phyloP scores from a whole-genome alignment of 352 stramenopile genomes.

The Pythium dissimile region DNA sequence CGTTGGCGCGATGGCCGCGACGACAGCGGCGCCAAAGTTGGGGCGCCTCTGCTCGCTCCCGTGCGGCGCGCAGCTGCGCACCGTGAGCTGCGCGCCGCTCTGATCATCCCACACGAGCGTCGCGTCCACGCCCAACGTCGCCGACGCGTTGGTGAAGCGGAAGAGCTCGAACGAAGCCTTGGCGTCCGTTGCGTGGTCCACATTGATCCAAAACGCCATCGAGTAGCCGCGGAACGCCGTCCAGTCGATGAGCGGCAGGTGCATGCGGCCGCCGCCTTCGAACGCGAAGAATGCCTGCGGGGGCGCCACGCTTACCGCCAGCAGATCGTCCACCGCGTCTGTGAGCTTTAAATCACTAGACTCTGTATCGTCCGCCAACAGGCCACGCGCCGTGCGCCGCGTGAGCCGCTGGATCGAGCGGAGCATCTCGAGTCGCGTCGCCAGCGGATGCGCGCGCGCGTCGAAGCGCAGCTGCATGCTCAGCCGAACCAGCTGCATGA shows the following conservation, averaged over 20 bases:
- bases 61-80: conserved; percentile 52
- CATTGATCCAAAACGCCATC: conserved; percentile 69
- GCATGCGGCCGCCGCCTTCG: conserved; percentile 55
- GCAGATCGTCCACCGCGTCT: conserved; percentile 6
- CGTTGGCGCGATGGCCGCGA: conserved; percentile 24
- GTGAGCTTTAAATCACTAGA: neutral
- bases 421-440: conserved; percentile 8
- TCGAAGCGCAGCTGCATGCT: conserved; percentile 25
- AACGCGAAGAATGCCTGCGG: conserved; percentile 70
- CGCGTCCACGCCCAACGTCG: conserved; percentile 67
- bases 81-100: conserved; percentile 33
- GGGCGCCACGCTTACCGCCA: conserved; percentile 29
- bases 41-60: conserved; percentile 27
- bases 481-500: conserved; percentile 19
- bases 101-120: conserved; percentile 46
- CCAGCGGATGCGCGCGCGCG: neutral
- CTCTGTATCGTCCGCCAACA: conserved; percentile 3
- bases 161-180: conserved; percentile 54
- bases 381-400: conserved; percentile 5
- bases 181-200: conserved; percentile 9
- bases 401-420: conserved; percentile 12
- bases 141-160: conserved; percentile 66
- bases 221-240: conserved; percentile 75
- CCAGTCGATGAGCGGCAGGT: conserved; percentile 78
- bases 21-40: conserved; percentile 32